Base-by-base conservation (phyloP, 306 rosid genomes). In the Dryas alaskensis region DNA sequence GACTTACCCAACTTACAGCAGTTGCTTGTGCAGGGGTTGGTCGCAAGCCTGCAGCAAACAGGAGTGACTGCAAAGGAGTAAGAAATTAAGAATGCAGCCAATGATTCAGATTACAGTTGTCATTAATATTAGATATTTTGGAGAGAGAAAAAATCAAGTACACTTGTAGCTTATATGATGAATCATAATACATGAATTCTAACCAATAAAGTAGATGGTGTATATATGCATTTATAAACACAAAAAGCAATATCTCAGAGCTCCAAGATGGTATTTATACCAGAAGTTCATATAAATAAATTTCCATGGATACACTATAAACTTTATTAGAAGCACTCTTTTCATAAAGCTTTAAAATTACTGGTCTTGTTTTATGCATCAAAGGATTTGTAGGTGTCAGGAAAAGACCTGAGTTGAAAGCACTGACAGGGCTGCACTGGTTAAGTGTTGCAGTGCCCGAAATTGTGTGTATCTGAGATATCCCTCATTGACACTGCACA, bases 31-130 rank as follows among this genome's bases (percentile, higher is more conserved):
- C 99, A 58, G 99, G 92, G 17, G 97, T 92, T 25, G 99, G 99
- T 67, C 96, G 87, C 86, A 94, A 87, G 79, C 99, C 99, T 82
- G 99, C 99, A 88, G 99, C 97, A 89, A 92, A 91, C 58, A 94
- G 81, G 75, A 94, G 92, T 65, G 96, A 94, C 99, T 92, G 95
- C 87, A 92, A 79, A 88, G 90, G 73, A 81, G 80, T 87, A 73
- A 87, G 92, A 84, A 80, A 81, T 78, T 87, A 73, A 89, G 92
- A 84, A 80, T 77, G 76, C 63, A 81, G 74, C 76, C 75, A 77
- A 82, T 58, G 58, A 75, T 54, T 72, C 22, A 79, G 70, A 77
- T 57, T 42, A 78, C 11, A 77, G 14, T 70, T 70, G 52, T 43
- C 69, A 57, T 40, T 9, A 10, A 77, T 55, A 60, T 43, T 45